Evolutionary conservation across 2,329 filamentous ascomycete species (phyloP).

Genomic region (Cercospora citrullina): DNA sequence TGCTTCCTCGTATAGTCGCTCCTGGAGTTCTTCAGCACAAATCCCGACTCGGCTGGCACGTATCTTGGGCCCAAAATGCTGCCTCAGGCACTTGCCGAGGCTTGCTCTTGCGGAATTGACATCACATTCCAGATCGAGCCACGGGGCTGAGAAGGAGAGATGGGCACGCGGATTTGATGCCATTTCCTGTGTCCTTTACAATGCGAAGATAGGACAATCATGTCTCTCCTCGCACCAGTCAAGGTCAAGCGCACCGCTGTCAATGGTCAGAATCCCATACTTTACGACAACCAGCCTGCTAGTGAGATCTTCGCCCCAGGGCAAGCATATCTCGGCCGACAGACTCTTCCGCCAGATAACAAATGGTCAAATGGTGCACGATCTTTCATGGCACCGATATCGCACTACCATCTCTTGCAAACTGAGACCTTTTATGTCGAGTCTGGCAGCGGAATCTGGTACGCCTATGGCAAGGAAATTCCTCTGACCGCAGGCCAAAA

Average conservation of each 20-base stretch:
- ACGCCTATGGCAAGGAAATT: conserved; percentile 16
- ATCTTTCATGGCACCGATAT: conserved; percentile 23
- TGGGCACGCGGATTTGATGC: no score
- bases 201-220: background rate
- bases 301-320: conserved; percentile 14
- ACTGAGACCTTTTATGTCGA: conserved; percentile 23
- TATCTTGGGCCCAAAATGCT: no score
- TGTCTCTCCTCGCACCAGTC: conserved; percentile 4
- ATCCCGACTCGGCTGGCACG: no score
- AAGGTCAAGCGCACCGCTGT: background rate
- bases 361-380: conserved; percentile 18
- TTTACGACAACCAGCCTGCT: conserved; percentile 5
- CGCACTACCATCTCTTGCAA: conserved; percentile 26
- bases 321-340: conserved; percentile 17
- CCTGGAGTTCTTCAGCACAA: no score
- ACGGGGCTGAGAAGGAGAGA: no score
- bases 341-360: conserved; percentile 18
- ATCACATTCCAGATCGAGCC: no score
- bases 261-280: conserved; percentile 8
- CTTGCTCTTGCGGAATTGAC: no score
- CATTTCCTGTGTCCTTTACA: no score
- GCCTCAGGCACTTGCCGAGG: no score
- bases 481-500: conserved; percentile 14
- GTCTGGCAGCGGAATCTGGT: conserved; percentile 22
- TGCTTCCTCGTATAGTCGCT: no score